Evolutionary conservation across 1,284 basidiomycete genomes (phyloP).

Genomic region (Anthracocystis panici-leucophaei): DNA sequence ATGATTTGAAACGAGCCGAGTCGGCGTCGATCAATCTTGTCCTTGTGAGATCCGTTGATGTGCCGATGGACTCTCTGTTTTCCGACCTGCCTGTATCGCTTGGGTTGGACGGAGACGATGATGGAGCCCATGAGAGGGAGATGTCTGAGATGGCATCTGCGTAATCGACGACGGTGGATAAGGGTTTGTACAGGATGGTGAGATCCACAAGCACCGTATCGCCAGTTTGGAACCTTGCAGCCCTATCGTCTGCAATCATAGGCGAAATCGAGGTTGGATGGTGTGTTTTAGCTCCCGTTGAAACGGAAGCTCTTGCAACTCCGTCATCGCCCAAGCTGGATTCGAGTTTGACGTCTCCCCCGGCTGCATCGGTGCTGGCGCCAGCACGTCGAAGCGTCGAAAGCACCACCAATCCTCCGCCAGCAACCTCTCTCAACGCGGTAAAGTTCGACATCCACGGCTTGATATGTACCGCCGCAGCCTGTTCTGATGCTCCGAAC

Average conservation of each 20-base stretch:
- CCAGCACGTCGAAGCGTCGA: conserved; percentile 28
- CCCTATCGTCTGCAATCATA: neutral
- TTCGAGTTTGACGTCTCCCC: conserved; percentile 11
- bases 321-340: conserved; percentile 30
- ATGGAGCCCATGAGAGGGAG: conserved; percentile 10
- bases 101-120: neutral
- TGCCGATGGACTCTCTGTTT: conserved; percentile 23
- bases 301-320: conserved; percentile 11
- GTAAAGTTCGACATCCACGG: conserved; percentile 21
- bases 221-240: conserved; percentile 14
- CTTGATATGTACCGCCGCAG: neutral
- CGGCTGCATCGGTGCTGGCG: too few species aligned
- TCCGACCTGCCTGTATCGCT: neutral
- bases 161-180: neutral
- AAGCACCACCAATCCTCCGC: conserved; percentile 22
- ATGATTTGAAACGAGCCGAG: conserved; percentile 16
- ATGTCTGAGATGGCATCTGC: conserved; percentile 16
- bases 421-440: neutral
- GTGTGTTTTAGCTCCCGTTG: conserved; percentile 19
- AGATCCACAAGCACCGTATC: conserved; percentile 26
- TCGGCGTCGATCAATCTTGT: conserved; percentile 28
- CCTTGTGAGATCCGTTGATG: conserved; percentile 1
- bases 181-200: conserved; percentile 16
- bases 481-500: neutral
- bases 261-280: conserved; percentile 10